Evolutionary conservation across 345 rosid species (phyloP), one percentile per base, ranked within the genome.

Genomic region (Garcia nutans): DNA sequence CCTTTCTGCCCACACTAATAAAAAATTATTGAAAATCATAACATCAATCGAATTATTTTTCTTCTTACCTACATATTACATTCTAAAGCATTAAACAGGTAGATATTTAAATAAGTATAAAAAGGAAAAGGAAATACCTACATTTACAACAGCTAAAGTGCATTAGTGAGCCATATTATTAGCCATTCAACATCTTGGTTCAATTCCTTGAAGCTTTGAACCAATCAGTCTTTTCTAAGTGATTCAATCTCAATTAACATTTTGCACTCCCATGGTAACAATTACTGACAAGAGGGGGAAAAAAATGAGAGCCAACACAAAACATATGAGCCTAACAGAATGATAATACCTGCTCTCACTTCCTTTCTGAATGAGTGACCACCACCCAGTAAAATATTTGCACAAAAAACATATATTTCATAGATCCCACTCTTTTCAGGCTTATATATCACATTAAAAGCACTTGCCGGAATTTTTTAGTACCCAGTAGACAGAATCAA

Each of bases 381-480:
- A 55, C 87, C 85, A 28, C 31, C 89, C 47, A 96, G 85, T 33
- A 88, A 79, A 63, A 96, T 82, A 75, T 91, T 91, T 80, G 91
- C 97, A 49, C 92, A 86, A 16, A 86, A 85, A 33, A 91, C 85
- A 73, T 80, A 70, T 24, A 90, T 88, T 66, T 83, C 82, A 74
- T 87, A 93, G 17, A 73, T 77, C 62, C 97, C 99, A 78, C 87
- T 88, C 86, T 83, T 88, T 70, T 87, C 86, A 64, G 98, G 93
- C 68, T 82, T 86, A 81, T 85, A 93, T 77, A 44, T 66, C 69
- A 91, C 86, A 55, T 76, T 87, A 79, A 90, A 93, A 9, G 73
- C 83, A 82, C 81, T 89, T 55, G 90, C 86, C 59, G 74, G 82
- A 72, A 73, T 70, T 58, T 73, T 80, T 41, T 57, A 69, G 73